These are phyloP conservation scores for Globisporangium perplexum DNA, from an alignment of 352 stramenopile genomes.

Conservation along the genomic window DNA sequence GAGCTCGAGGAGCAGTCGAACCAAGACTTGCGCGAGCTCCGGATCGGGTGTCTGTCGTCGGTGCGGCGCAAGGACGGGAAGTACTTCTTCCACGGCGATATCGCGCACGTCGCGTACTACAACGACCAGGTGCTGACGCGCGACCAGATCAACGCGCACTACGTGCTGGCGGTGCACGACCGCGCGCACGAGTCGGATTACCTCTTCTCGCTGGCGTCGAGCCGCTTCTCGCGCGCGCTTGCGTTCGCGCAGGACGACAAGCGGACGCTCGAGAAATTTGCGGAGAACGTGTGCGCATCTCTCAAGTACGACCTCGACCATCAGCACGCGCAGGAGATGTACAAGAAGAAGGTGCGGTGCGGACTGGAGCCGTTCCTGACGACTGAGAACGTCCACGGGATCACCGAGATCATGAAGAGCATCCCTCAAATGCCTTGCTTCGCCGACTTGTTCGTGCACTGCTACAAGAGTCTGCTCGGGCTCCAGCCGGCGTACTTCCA, in stretches of 20 bases:
- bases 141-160: conserved; percentile 76
- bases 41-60: conserved; percentile 72
- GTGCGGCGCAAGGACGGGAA: conserved; percentile 61
- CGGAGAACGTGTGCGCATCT: conserved; percentile 75
- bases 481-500: conserved; percentile 60
- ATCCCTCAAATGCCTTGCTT: conserved; percentile 67
- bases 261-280: conserved; percentile 61
- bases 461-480: conserved; percentile 45
- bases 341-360: conserved; percentile 79
- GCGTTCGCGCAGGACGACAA: conserved; percentile 58
- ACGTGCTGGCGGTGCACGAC: conserved; percentile 55
- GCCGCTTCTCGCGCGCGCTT: conserved; percentile 57
- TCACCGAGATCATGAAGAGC: conserved; percentile 81
- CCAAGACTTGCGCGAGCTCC: conserved; percentile 46
- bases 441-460: conserved; percentile 72
- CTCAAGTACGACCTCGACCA: conserved; percentile 81
- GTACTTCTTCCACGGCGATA: conserved; percentile 79
- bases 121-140: conserved; percentile 41
- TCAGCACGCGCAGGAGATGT: conserved; percentile 49
- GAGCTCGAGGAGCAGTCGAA: conserved; percentile 60
- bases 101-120: conserved; percentile 87
- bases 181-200: conserved; percentile 61
- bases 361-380: conserved; percentile 49
- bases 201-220: conserved; percentile 69
- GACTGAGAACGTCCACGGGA: conserved; percentile 61